A percentile compares a stretch with the other conserved stretches of the same genome.
Conservation (phyloP, 2,329 filamentous ascomycete genomes). For the Dactylellina leptospora region DNA sequence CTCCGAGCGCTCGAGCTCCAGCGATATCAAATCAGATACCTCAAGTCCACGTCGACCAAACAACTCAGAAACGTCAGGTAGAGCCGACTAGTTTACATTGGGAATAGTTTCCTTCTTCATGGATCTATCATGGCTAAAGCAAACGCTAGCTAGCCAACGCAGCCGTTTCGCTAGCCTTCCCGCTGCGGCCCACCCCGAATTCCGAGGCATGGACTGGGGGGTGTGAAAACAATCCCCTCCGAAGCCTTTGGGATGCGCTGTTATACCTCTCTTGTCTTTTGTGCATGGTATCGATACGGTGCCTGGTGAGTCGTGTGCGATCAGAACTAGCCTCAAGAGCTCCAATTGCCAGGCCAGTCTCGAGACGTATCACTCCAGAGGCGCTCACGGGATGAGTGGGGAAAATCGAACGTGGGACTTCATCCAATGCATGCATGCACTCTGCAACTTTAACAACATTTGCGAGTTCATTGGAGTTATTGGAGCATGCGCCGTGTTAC, state of each 20-base stretch:
- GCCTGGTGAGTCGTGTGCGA: conserved; percentile 38
- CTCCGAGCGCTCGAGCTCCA: conserved; percentile 11
- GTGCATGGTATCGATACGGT: conserved; percentile 24
- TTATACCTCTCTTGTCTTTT: conserved; percentile 7
- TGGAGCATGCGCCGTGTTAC: conserved; percentile 52
- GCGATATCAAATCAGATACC: conserved; percentile 23
- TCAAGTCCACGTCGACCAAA: conserved; percentile 42
- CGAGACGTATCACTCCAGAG: conserved; percentile 3
- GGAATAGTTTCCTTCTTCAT: conserved; percentile 24
- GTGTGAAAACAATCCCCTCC: neutral
- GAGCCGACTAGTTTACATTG: conserved; percentile 25
- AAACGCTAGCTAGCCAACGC: conserved; percentile 27
- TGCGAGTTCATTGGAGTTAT: conserved; percentile 21
- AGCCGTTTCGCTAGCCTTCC: conserved; percentile 36
- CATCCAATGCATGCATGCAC: conserved; percentile 22
- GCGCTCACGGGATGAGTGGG: conserved; percentile 8
- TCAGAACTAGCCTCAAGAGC: neutral
- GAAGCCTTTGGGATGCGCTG: conserved; percentile 27
- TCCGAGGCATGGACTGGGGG: conserved; percentile 24
- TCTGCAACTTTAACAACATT: no score
- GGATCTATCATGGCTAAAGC: conserved; percentile 18
- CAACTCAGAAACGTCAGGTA: conserved; percentile 41
- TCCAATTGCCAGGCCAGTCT: conserved; percentile 19
- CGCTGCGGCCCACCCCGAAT: conserved; percentile 42
- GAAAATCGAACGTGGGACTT: conserved; percentile 31